Percentiles rank a stretch among this genome's conserved stretches.
Evolutionary conservation across 2,329 filamentous ascomycete genomes (phyloP).

Genomic region (Monilinia vaccinii-corymbosi): DNA sequence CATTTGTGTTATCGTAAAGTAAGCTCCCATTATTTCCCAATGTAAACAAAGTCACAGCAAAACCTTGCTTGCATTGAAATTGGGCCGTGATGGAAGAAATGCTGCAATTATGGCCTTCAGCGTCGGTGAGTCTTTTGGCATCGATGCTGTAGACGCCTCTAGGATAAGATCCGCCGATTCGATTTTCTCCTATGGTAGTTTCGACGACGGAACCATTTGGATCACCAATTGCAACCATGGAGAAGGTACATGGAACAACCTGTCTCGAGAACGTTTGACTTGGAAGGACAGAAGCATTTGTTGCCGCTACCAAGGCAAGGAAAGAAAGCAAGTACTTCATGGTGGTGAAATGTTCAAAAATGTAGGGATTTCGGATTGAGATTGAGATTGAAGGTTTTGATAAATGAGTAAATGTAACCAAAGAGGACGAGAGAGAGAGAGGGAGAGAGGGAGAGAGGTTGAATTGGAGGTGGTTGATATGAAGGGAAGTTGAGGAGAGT

Average conservation of each 20-base stretch:
- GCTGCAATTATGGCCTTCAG: constrained; percentile 20
- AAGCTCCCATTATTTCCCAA: constrained; percentile 18
- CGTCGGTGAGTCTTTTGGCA: constrained; percentile 17
- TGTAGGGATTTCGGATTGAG: background rate
- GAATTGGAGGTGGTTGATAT: background rate
- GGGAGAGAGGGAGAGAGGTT: background rate
- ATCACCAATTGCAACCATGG: constrained; percentile 19
- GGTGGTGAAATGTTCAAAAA: constrained; percentile 3
- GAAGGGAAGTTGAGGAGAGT: background rate
- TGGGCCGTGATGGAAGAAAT: constrained; percentile 18
- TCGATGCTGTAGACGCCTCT: constrained; percentile 20
- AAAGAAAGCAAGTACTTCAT: constrained; percentile 10
- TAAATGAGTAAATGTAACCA: background rate
- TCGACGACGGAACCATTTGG: constrained; percentile 17
- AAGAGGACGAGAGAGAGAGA: background rate
- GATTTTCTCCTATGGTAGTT: constrained; percentile 22
- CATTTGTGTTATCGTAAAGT: constrained; percentile 12
- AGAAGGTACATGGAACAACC: constrained; percentile 21
- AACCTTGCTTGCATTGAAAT: constrained; percentile 18
- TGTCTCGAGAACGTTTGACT: constrained; percentile 17
- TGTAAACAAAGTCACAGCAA: background rate
- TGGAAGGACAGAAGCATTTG: constrained; percentile 16
- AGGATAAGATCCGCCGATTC: constrained; percentile 20
- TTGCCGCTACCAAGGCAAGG: constrained; percentile 9
- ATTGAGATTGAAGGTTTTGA: too few species aligned